Evolutionary conservation across 495 filamentous ascomycete genomes (phyloP).

Genomic region (Monascus purpureus): DNA sequence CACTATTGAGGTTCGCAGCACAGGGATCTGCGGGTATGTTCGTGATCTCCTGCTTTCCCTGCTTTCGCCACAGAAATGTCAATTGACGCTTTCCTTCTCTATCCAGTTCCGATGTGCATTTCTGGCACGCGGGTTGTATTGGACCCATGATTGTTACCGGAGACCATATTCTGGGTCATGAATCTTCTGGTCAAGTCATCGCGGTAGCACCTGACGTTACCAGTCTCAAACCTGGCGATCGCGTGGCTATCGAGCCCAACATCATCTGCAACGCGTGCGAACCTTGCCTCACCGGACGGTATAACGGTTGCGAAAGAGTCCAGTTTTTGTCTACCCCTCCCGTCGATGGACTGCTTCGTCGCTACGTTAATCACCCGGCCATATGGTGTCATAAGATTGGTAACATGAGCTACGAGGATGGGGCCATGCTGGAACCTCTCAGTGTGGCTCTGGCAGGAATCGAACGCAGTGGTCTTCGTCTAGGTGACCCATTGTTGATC

Average conservation of each 20-base stretch:
- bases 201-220: slow-evolving; percentile 67
- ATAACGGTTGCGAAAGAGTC: slow-evolving; percentile 82
- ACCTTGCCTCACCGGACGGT: slow-evolving; percentile 77
- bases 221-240: slow-evolving; percentile 62
- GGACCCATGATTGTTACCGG: slow-evolving; percentile 84
- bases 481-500: slow-evolving; percentile 73
- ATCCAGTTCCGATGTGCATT: slow-evolving; percentile 88
- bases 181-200: slow-evolving; percentile 74
- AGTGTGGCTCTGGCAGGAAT: slow-evolving; percentile 75
- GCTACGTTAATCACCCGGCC: slow-evolving; percentile 87
- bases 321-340: slow-evolving; percentile 81
- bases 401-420: slow-evolving; percentile 77
- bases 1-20: slow-evolving; percentile 71
- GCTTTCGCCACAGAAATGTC: no score
- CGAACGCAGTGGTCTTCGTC: slow-evolving; percentile 58
- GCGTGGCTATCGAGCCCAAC: slow-evolving; percentile 83
- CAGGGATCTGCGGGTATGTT: slow-evolving; percentile 79
- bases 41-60: not conserved
- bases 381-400: slow-evolving; percentile 90
- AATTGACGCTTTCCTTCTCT: no score
- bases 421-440: slow-evolving; percentile 75
- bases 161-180: slow-evolving; percentile 84
- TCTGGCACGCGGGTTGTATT: slow-evolving; percentile 89
- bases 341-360: slow-evolving; percentile 71
- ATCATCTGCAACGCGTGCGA: slow-evolving; percentile 80